These are phyloP conservation scores for Epichloe hybrida DNA, from an alignment of 2,329 filamentous ascomycete genomes.

Conservation along the genomic window DNA sequence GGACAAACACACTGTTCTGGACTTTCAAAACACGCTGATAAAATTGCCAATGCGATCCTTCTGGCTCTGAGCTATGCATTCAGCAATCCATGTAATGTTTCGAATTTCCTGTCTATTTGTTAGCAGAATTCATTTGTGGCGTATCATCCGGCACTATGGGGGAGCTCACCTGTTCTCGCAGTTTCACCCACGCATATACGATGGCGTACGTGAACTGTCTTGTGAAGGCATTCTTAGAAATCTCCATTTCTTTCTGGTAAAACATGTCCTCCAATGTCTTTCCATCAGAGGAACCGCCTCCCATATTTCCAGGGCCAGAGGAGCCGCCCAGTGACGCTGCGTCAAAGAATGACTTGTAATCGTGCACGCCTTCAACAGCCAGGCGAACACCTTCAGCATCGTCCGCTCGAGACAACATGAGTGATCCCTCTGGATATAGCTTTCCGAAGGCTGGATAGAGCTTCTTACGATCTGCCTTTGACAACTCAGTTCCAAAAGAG, in stretches of 20 bases:
- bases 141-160: not conserved
- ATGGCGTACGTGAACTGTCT: slow-evolving; percentile 90
- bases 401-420: slow-evolving; percentile 90
- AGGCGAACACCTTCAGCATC: slow-evolving; percentile 88
- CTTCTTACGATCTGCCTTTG: slow-evolving; percentile 88
- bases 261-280: slow-evolving; percentile 95
- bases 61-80: slow-evolving; percentile 99
- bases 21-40: slow-evolving; percentile 79
- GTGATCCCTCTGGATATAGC: slow-evolving; percentile 82
- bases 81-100: slow-evolving; percentile 98
- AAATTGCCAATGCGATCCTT: slow-evolving; percentile 98
- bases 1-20: not conserved
- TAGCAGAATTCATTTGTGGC: slow-evolving; percentile 12
- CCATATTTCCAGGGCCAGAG: slow-evolving; percentile 70
- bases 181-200: slow-evolving; percentile 94
- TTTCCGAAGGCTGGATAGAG: slow-evolving; percentile 86
- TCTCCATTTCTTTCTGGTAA: slow-evolving; percentile 99
- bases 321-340: slow-evolving; percentile 66
- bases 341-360: slow-evolving; percentile 95
- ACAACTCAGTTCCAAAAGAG: slow-evolving; percentile 92
- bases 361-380: slow-evolving; percentile 81
- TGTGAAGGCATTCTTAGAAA: slow-evolving; percentile 89
- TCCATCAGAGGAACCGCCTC: slow-evolving; percentile 63
- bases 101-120: slow-evolving; percentile 68
- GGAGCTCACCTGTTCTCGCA: slow-evolving; percentile 77